Base-by-base conservation (phyloP, 139 green algal species). In the Chlorella sp. region DNA sequence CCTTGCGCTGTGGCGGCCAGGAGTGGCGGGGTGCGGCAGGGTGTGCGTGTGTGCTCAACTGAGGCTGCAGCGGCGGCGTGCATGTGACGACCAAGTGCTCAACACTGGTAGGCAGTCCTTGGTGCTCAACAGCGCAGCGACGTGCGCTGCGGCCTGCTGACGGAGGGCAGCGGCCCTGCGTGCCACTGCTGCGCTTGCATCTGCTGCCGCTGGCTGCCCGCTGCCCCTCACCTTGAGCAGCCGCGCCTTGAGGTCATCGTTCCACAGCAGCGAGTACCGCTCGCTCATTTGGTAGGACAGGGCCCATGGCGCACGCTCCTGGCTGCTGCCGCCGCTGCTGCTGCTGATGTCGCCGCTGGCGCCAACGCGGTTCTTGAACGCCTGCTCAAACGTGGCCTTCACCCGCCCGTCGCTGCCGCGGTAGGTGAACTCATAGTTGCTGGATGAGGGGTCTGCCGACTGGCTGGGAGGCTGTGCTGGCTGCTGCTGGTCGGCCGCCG, bases 251-350 rank as follows among this genome's bases (percentile, higher is more conserved):
- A 96, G 81, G 69, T 92, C 90, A 40, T 96, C 91, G 44, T 90
- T 93, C 92, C 92, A 97, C 56, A 93, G 76, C 5, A 93, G 70
- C 1, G 95, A 32, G 72, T 94, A 93, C 30, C 89, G 84, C 78
- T 96, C 94, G 62, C 85, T 93, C 84, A 94, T 91, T 80, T 96
- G 92, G 88, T 89, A 94, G 48, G 88, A 82, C 40, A 96, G 56
- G 13, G 81, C 60, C 90, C 90, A 93, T 0, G 90, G 91, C 3
- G 87, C 76, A 19, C 20, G 16, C 20, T 48, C 51, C 30, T 40
- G 22, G 17, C 40, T 26, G 32, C 24, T 5, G 20, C 60, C 19
- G 67, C 28, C 26, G 34, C 34, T 70, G 56, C 73, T 44, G 43
- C 74, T 67, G 44, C 69, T 62, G 41, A 40, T 54, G 60, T 34